These are phyloP conservation scores for Karstenula rhodostoma DNA, from an alignment of 2,329 filamentous ascomycete species.

Conservation along the genomic window DNA sequence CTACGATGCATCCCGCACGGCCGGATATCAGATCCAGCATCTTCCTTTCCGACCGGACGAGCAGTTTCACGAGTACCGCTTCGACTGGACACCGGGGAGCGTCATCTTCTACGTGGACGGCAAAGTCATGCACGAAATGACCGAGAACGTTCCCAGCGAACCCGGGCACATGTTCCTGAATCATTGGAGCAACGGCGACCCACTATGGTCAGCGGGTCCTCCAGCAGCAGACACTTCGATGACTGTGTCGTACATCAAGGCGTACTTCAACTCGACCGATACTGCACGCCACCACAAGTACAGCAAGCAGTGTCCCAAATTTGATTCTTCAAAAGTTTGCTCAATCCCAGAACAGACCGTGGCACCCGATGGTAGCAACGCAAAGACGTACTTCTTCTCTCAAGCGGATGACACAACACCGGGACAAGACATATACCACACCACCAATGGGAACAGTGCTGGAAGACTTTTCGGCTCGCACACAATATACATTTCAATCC, in stretches of 20 bases:
- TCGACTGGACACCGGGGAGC: constrained; percentile 71
- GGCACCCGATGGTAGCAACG: constrained; percentile 38
- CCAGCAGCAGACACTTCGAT: constrained; percentile 69
- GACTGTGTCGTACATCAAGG: constrained; percentile 74
- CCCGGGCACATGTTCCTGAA: constrained; percentile 74
- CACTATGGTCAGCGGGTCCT: constrained; percentile 74
- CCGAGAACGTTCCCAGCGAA: constrained; percentile 63
- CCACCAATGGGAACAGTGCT: constrained; percentile 27
- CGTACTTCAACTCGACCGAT: constrained; percentile 78
- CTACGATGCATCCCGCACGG: constrained; percentile 69
- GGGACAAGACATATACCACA: constrained; percentile 36
- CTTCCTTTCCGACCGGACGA: constrained; percentile 72
- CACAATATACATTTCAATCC: constrained; percentile 32
- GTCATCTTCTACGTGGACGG: constrained; percentile 77
- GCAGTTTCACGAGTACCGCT: constrained; percentile 79
- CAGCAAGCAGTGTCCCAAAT: constrained; percentile 40
- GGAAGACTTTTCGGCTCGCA: constrained; percentile 28
- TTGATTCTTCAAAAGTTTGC: constrained; percentile 41
- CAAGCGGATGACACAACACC: constrained; percentile 35
- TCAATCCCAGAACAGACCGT: constrained; percentile 43
- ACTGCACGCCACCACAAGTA: constrained; percentile 37
- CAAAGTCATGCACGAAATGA: constrained; percentile 64
- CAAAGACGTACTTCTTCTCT: constrained; percentile 50
- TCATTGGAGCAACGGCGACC: constrained; percentile 81
- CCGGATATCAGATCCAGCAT: constrained; percentile 64